A percentile compares a stretch with the other conserved stretches of the same genome.
phyloP scores from a whole-genome alignment of 2,329 filamentous ascomycete genomes.

The Arthrinium puccinioides region DNA sequence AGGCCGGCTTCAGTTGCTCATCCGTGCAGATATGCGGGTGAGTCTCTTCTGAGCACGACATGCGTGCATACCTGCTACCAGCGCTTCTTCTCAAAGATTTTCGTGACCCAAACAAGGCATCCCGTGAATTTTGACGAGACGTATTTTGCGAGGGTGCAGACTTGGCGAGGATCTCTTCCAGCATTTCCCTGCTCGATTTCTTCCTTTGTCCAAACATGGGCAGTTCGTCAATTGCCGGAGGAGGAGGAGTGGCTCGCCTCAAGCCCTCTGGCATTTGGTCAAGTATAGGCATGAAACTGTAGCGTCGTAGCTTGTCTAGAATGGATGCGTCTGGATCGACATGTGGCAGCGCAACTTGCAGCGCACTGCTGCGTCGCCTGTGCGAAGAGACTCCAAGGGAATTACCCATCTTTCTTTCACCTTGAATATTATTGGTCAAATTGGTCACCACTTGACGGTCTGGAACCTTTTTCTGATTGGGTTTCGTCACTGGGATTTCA shows the following conservation, averaged over 20 bases:
- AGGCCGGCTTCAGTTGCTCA: conserved; percentile 9
- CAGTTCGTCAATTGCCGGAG: conserved; percentile 3
- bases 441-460: too few species aligned
- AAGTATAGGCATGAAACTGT: conserved; percentile 18
- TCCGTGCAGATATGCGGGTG: conserved; percentile 15
- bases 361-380: conserved; percentile 10
- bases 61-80: not conserved
- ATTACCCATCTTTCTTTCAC: conserved; percentile 7
- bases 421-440: too few species aligned
- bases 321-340: conserved; percentile 6
- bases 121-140: too few species aligned
- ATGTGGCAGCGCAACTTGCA: not conserved
- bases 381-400: conserved; percentile 12
- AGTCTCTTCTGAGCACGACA: conserved; percentile 15
- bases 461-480: too few species aligned
- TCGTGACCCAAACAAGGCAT: too few species aligned
- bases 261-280: conserved; percentile 16
- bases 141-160: too few species aligned
- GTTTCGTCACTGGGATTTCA: too few species aligned
- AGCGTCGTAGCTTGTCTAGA: conserved; percentile 15
- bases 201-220: conserved; percentile 5
- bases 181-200: conserved; percentile 12
- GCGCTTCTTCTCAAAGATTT: not conserved
- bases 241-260: conserved; percentile 1
- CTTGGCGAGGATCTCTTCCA: conserved; percentile 15